Conservation (phyloP, 192 early-diverging fungal genomes). For the Backusella liffmaniae region DNA sequence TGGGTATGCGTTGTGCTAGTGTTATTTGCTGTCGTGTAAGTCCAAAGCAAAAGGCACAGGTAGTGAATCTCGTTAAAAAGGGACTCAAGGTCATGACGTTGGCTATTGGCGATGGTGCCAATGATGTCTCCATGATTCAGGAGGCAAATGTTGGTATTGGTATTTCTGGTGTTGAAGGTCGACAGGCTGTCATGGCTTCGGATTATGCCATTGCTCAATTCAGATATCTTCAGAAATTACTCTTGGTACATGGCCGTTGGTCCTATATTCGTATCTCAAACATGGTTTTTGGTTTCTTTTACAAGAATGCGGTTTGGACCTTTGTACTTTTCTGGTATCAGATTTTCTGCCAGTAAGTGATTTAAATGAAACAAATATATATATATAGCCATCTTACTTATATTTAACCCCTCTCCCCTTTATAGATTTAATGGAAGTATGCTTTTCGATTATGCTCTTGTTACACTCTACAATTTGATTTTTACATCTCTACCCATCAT, state of each 20-base stretch:
- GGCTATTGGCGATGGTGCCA: conserved; percentile 95
- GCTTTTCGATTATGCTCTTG: conserved; percentile 85
- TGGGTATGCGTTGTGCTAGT: conserved; percentile 78
- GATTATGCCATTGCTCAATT: conserved; percentile 96
- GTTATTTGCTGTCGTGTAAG: conserved; percentile 96
- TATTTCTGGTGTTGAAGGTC: conserved; percentile 91
- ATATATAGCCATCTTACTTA: background rate
- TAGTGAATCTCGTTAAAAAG: conserved; percentile 86
- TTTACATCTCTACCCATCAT: conserved; percentile 86
- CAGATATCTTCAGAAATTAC: conserved; percentile 74
- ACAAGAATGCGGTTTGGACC: conserved; percentile 93
- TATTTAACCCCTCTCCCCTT: background rate
- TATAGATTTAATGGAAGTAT: conserved; percentile 71
- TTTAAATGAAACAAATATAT: background rate
- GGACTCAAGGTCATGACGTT: conserved; percentile 84
- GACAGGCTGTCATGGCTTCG: conserved; percentile 90
- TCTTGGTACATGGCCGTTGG: conserved; percentile 95
- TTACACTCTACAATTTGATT: conserved; percentile 84
- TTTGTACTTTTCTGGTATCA: conserved; percentile 91
- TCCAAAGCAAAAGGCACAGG: conserved; percentile 93
- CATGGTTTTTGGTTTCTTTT: conserved; percentile 92
- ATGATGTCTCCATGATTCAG: conserved; percentile 99
- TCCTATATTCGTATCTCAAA: conserved; percentile 82
- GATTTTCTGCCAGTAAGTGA: conserved; percentile 70
- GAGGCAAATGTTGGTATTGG: conserved; percentile 94